Base-by-base conservation (phyloP, 805 yeast genomes). In the Lipomyces kockii region DNA sequence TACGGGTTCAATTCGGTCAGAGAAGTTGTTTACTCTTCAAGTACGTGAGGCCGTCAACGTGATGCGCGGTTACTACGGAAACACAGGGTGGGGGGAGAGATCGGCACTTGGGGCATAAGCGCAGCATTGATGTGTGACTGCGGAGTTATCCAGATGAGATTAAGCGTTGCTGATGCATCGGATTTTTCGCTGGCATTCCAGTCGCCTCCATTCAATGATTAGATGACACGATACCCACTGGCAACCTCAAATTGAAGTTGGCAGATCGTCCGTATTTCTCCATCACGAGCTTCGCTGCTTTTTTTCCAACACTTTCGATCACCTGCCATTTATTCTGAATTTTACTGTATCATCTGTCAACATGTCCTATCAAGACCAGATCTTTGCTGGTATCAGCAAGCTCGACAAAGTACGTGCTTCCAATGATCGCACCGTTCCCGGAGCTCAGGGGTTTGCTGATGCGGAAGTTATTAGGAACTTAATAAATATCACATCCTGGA, bases 401-500 rank as follows among this genome's bases (percentile, higher is more conserved):
- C 62, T 75, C 66, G 77, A 75, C 63, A 70, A 66, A 70, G 76
- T 74, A 55, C 34, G 74, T 69, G 9, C 25, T 37, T 49, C 35
- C 35, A 52, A 22, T 2, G 39, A 9, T 27, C 29, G 56, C 52
- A 17, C 49, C 17, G 37, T 35, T 43, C 20, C 3, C 25, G 2
- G 49, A 43, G 49, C 49, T 43, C 22, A 43, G 49, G 8, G 20
- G 22, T 17, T n/a, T 7, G 49, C 55, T 37, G 27, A 14, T 20
- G 17, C 34, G 14, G 29, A 70, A 61, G 46, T 54, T 27, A 54
- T 63, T 32, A 64, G 71, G 81, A 79, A 69, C 78, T 78, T 56
- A 75, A 71, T 67, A 74, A 74, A 70, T 75, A 76, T 73, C 76
- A 76, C 4, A 34, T 72, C n/a, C 69, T 80, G 53, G 71, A 69